These are phyloP conservation scores for Ophiorrhiza pumila DNA, from an alignment of 257 asterid species.

Conservation along the genomic window DNA sequence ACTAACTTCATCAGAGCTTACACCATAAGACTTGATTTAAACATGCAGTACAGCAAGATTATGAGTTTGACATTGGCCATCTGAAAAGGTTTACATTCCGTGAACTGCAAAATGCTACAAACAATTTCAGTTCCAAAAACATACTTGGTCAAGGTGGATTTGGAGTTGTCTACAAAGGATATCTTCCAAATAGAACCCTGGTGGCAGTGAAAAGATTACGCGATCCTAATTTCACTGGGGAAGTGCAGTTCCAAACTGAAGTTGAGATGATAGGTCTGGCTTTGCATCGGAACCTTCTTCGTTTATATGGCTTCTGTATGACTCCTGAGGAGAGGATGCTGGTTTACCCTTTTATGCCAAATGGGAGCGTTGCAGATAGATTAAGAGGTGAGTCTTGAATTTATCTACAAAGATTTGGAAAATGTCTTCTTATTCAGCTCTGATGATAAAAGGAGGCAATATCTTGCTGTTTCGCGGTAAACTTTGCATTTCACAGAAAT, in stretches of 20 bases:
- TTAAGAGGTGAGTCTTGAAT: slow-evolving; percentile 57
- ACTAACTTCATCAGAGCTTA: neutral
- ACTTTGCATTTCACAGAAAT: neutral
- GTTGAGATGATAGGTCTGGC: slow-evolving; percentile 96
- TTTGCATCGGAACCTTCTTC: slow-evolving; percentile 87
- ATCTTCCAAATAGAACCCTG: slow-evolving; percentile 60
- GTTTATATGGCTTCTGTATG: slow-evolving; percentile 81
- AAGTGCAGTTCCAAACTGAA: slow-evolving; percentile 93
- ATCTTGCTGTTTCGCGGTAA: neutral
- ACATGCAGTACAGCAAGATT: slow-evolving; percentile 78
- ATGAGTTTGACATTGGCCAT: slow-evolving; percentile 56
- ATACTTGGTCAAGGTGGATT: slow-evolving; percentile 90
- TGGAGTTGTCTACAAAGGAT: slow-evolving; percentile 82
- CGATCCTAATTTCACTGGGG: slow-evolving; percentile 86
- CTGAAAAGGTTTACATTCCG: slow-evolving; percentile 73
- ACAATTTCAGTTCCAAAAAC: slow-evolving; percentile 72
- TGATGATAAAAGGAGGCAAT: neutral
- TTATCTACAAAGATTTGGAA: neutral
- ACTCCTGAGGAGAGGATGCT: slow-evolving; percentile 81
- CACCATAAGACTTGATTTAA: slow-evolving; percentile 14
- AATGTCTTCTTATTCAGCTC: neutral
- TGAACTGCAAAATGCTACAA: slow-evolving; percentile 76
- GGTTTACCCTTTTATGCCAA: slow-evolving; percentile 85
- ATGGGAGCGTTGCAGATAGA: slow-evolving; percentile 95
- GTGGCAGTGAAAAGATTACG: slow-evolving; percentile 81